These are phyloP conservation scores for Picea sitchensis DNA, from an alignment of 75 land plant species.

Conservation along the genomic window DNA sequence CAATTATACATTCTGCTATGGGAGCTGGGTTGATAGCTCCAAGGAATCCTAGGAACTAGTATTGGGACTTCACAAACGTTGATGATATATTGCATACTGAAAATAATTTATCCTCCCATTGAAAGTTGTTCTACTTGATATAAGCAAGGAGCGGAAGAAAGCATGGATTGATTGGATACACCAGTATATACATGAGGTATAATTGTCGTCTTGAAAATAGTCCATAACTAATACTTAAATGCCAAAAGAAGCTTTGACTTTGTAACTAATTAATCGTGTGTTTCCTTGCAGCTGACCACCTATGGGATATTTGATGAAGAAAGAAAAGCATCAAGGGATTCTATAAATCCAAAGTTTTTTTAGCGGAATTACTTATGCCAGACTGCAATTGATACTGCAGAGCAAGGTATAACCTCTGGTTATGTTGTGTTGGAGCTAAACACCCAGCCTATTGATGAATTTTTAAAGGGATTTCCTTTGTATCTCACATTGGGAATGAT, in stretches of 20 bases:
- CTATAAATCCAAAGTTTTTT: constrained; percentile 87
- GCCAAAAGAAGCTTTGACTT: not conserved
- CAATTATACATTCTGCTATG: constrained; percentile 86
- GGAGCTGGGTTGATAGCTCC: constrained; percentile 92
- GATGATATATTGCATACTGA: constrained; percentile 97
- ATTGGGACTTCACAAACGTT: constrained; percentile 99
- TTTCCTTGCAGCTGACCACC: constrained; percentile 46
- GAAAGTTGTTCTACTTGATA: constrained; percentile 78
- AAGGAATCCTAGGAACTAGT: constrained; percentile 84
- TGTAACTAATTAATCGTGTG: not conserved
- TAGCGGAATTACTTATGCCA: constrained; percentile 92
- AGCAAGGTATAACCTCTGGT: constrained; percentile 12
- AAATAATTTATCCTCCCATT: constrained; percentile 51
- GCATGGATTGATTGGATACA: constrained; percentile 88
- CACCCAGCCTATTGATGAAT: too few species aligned
- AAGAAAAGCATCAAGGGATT: constrained; percentile 74
- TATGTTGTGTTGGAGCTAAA: too few species aligned
- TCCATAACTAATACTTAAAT: constrained; percentile 5
- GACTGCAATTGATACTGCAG: constrained; percentile 93
- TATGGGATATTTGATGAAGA: constrained; percentile 72
- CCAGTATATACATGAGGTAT: constrained; percentile 76
- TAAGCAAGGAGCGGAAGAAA: constrained; percentile 85
- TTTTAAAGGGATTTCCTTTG: constrained; percentile 41
- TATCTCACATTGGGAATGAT: constrained; percentile 94
- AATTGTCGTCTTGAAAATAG: not conserved